Evolutionary conservation across 441 rosid genomes (phyloP), one percentile per base, ranked within the genome.

Genomic region (Eutrema salsugineum): DNA sequence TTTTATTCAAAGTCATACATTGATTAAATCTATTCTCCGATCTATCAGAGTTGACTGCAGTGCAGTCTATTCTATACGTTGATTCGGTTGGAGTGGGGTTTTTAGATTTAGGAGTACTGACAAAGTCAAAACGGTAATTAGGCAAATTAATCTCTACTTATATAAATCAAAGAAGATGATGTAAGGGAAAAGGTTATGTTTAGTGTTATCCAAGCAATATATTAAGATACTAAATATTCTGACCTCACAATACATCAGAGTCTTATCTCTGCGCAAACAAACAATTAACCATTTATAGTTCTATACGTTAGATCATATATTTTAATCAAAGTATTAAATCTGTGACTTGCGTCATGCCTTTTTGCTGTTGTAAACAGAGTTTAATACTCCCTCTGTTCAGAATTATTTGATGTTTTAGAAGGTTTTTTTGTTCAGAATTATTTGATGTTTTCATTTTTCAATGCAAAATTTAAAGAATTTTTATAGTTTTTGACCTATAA

Each of bases 361-460:
- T 76, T 63, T 19, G 24, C 30, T 56, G 71, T 76, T 63, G 71
- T 69, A 70, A 70, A 76, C 75, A 76, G 70, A n/a, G n/a, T n/a
- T n/a, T n/a, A n/a, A n/a, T n/a, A n/a, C n/a, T n/a, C n/a, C n/a
- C n/a, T n/a, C n/a, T n/a, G n/a, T n/a, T n/a, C n/a, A n/a, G n/a
- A n/a, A n/a, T n/a, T n/a, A n/a, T n/a, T n/a, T n/a, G n/a, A n/a
- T n/a, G n/a, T n/a, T n/a, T n/a, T n/a, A n/a, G n/a, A n/a, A n/a
- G n/a, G n/a, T n/a, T n/a, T n/a, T n/a, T n/a, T n/a, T n/a, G n/a
- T n/a, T n/a, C n/a, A n/a, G n/a, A n/a, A n/a, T n/a, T n/a, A n/a
- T n/a, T n/a, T n/a, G n/a, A n/a, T n/a, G n/a, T n/a, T n/a, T n/a
- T n/a, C n/a, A n/a, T n/a, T n/a, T n/a, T n/a, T n/a, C n/a, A n/a